Evolutionary conservation across 208 protist genomes (phyloP).

Genomic region (Crithidia fasciculata): DNA sequence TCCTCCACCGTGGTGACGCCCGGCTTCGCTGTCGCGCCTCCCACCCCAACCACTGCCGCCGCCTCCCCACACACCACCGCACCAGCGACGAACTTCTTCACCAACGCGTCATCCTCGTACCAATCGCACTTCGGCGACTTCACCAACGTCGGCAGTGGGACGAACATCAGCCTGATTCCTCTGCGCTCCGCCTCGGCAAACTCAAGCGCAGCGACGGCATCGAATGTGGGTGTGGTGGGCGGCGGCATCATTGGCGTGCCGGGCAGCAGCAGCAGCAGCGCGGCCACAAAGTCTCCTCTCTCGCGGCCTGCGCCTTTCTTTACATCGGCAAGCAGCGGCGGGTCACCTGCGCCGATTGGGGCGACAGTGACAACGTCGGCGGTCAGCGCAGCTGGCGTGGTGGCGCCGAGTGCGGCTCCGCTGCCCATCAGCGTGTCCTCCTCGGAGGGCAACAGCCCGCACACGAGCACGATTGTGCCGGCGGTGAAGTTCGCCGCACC

Average conservation of each 20-base stretch:
- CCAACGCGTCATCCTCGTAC: conserved; percentile 22
- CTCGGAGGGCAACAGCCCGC: conserved; percentile 10
- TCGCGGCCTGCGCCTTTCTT: not conserved
- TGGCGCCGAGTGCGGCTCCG: not conserved
- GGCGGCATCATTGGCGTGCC: not conserved
- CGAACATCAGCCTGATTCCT: conserved; percentile 6
- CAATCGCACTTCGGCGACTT: conserved; percentile 35
- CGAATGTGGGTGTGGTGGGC: conserved; percentile 11
- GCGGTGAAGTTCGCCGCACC: conserved; percentile 12
- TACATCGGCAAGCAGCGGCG: not conserved
- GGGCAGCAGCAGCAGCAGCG: not conserved
- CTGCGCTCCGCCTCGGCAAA: conserved; percentile 3
- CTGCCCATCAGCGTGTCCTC: conserved; percentile 3
- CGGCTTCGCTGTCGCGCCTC: conserved; percentile 5
- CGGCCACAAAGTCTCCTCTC: not conserved
- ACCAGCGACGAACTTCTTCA: conserved; percentile 11
- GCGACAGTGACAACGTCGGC: not conserved
- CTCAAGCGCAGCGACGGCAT: not conserved
- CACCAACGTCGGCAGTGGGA: not conserved
- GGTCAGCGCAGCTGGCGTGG: not conserved
- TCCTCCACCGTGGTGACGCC: conserved; percentile 13
- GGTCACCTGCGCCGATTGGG: not conserved
- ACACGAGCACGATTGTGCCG: conserved; percentile 9
- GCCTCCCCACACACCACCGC: not conserved
- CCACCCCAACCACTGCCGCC: not conserved